These are phyloP conservation scores for Parsonsia alboflavescens DNA, from an alignment of 257 asterid genomes.

Conservation along the genomic window DNA sequence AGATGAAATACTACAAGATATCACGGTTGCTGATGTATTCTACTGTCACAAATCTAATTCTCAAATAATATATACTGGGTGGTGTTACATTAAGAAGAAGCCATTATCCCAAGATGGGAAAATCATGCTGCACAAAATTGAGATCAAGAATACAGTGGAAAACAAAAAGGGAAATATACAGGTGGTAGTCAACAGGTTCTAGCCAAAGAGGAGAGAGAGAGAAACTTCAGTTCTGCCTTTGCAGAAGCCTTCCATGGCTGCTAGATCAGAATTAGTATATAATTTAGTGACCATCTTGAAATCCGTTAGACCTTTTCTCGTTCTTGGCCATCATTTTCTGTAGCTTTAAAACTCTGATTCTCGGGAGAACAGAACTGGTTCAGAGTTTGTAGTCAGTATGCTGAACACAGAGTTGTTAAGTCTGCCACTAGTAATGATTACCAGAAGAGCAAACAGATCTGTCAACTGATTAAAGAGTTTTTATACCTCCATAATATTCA, in stretches of 20 bases:
- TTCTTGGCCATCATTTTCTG: constrained; percentile 5
- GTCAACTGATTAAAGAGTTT: not conserved
- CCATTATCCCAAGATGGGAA: constrained; percentile 2
- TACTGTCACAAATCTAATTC: constrained; percentile 13
- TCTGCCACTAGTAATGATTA: not conserved
- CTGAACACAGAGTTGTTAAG: too few species aligned
- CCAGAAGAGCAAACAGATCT: not conserved
- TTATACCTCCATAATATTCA: constrained; percentile 17
- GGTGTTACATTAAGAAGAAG: constrained; percentile 10
- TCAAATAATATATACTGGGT: constrained; percentile 7
- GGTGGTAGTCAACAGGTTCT: constrained; percentile 1
- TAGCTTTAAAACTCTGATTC: not conserved
- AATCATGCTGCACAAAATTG: constrained; percentile 30
- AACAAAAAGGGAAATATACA: not conserved
- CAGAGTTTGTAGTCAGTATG: not conserved
- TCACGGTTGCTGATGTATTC: not conserved
- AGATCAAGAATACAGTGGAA: constrained; percentile 11
- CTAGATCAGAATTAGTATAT: not conserved
- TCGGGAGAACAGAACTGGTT: constrained; percentile 5
- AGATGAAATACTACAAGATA: not conserved
- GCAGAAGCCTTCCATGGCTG: not conserved
- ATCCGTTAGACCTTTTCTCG: not conserved
- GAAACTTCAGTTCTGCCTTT: constrained; percentile 3
- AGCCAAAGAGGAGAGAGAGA: not conserved
- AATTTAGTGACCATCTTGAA: constrained; percentile 2